Evolutionary conservation across 805 yeast species (phyloP).

Genomic region (Candida maris): DNA sequence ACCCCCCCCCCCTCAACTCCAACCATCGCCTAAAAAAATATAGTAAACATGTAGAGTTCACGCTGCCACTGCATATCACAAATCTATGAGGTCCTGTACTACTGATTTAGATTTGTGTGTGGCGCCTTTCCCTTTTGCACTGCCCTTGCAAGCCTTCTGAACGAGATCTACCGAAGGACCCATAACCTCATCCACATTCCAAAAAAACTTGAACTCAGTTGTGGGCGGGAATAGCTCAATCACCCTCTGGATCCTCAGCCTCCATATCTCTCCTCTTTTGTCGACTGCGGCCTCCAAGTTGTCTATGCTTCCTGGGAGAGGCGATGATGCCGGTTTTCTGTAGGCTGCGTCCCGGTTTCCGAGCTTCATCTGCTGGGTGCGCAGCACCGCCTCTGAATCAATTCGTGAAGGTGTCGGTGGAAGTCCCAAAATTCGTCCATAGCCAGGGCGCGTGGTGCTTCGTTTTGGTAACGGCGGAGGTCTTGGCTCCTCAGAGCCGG

Average conservation of each 20-base stretch:
- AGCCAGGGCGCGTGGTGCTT: not conserved
- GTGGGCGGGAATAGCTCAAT: conserved; percentile 37
- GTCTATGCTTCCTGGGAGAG: conserved; percentile 3
- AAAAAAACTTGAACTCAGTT: conserved; percentile 41
- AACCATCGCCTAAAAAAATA: too few species aligned
- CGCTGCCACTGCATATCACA: too few species aligned
- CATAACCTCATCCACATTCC: conserved; percentile 38
- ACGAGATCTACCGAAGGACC: conserved; percentile 29
- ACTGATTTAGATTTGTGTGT: not conserved
- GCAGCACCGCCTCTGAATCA: conserved; percentile 1
- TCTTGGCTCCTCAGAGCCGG: not conserved
- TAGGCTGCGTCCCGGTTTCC: not conserved
- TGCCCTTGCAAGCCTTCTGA: not conserved
- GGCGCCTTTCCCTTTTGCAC: too few species aligned
- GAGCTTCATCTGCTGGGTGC: not conserved
- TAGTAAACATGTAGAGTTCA: too few species aligned
- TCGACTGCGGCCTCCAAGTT: conserved; percentile 33
- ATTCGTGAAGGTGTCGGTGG: not conserved
- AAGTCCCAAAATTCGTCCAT: not conserved
- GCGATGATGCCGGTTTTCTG: conserved; percentile 1
- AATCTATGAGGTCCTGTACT: conserved; percentile 2
- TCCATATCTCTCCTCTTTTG: conserved; percentile 55
- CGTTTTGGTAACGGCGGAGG: conserved; percentile 1
- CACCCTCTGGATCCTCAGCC: conserved; percentile 44
- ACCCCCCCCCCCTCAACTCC: too few species aligned